phyloP scores from a whole-genome alignment of 2,329 filamentous ascomycete genomes.

The Fusarium irregulare region DNA sequence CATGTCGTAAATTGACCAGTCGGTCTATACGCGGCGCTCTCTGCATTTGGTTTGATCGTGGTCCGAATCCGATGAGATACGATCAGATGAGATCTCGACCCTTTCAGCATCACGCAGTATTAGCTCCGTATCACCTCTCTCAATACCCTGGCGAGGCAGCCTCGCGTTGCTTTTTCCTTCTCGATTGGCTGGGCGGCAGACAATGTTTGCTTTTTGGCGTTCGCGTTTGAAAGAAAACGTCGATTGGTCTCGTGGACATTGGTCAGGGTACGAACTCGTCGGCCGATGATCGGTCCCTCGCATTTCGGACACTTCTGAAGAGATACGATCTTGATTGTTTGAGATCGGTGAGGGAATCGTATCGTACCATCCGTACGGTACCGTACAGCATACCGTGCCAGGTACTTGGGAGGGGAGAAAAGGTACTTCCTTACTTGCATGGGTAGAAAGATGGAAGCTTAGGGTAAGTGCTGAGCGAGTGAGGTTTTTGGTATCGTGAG shows the following conservation, averaged over 20 bases:
- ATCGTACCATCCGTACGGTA: not conserved
- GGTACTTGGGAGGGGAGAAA: not conserved
- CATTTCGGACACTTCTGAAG: not conserved
- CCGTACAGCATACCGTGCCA: not conserved
- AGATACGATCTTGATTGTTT: not conserved
- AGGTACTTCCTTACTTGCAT: not conserved
- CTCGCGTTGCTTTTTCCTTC: constrained; percentile 33
- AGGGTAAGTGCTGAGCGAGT: not conserved
- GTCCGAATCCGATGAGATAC: not conserved
- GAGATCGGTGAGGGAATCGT: constrained; percentile 1
- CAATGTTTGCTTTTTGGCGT: constrained; percentile 16
- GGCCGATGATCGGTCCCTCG: not conserved
- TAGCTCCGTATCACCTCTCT: constrained; percentile 2
- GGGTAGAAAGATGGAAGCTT: not conserved
- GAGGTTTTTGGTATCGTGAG: not conserved
- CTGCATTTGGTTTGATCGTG: not conserved
- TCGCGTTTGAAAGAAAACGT: not conserved
- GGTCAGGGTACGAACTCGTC: not conserved
- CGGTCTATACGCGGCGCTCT: not conserved
- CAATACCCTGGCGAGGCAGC: not conserved
- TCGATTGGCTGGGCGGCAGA: constrained; percentile 1
- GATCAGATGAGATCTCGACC: not conserved
- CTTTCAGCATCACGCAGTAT: constrained; percentile 8
- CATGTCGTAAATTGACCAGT: not conserved
- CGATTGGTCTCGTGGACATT: not conserved